phyloP scores from a whole-genome alignment of 768 basidiomycete species.

The Cystobasidium onofrii region DNA sequence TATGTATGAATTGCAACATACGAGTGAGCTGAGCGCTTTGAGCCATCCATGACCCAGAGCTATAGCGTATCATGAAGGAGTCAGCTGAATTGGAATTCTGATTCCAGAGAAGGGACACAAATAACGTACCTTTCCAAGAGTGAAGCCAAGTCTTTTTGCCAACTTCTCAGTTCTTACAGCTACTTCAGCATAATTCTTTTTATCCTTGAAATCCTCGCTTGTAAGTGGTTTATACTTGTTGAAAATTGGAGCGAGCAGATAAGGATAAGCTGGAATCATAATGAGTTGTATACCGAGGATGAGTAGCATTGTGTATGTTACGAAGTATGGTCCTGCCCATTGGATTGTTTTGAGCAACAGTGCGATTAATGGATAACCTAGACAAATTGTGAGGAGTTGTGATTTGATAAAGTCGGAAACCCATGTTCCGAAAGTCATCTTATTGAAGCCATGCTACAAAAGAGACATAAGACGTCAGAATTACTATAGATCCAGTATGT shows the following conservation, averaged over 20 bases:
- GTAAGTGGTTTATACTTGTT: constrained; percentile 84
- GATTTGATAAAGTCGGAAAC: constrained; percentile 67
- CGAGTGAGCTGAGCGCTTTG: constrained; percentile 86
- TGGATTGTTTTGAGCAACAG: constrained; percentile 80
- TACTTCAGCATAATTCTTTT: constrained; percentile 45
- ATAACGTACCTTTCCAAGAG: constrained; percentile 55
- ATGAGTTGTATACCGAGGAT: constrained; percentile 69
- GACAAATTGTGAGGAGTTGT: constrained; percentile 42
- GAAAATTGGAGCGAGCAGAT: constrained; percentile 87
- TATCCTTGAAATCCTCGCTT: constrained; percentile 45
- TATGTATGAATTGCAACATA: constrained; percentile 52
- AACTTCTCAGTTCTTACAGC: constrained; percentile 68
- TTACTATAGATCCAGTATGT: background rate
- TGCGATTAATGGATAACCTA: constrained; percentile 79
- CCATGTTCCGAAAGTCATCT: constrained; percentile 70
- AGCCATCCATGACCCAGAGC: constrained; percentile 93
- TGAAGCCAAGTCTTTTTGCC: constrained; percentile 76
- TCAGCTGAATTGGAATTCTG: no score
- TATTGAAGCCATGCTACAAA: constrained; percentile 56
- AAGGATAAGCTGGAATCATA: constrained; percentile 49
- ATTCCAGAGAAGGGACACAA: background rate
- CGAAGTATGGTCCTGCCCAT: constrained; percentile 63
- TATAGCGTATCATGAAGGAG: constrained; percentile 43
- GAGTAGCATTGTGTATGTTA: constrained; percentile 52
- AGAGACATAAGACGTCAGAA: background rate